phyloP scores from a whole-genome alignment of 768 basidiomycete species.

The Pisolithus sp. region DNA sequence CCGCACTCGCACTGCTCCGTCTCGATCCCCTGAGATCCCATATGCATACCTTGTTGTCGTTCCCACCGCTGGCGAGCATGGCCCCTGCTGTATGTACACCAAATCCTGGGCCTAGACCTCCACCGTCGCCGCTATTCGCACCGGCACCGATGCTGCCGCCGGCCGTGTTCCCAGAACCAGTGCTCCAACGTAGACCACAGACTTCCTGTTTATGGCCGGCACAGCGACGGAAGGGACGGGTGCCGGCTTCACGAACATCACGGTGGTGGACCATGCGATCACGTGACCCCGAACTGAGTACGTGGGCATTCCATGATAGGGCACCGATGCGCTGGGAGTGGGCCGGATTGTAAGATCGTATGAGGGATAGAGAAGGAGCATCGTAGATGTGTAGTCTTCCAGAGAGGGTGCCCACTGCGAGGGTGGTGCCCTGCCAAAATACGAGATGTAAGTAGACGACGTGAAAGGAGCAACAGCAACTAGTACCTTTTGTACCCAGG shows the following conservation, averaged over 20 bases:
- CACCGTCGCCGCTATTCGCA: conserved; percentile 10
- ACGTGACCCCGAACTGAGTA: conserved; percentile 85
- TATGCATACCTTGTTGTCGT: conserved; percentile 98
- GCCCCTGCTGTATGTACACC: conserved; percentile 33
- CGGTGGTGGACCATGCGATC: conserved; percentile 89
- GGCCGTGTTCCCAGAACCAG: conserved; percentile 20
- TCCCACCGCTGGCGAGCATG: conserved; percentile 86
- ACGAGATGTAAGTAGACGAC: not conserved
- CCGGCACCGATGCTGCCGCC: conserved; percentile 8
- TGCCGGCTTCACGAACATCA: conserved; percentile 71
- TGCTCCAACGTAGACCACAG: conserved; percentile 90
- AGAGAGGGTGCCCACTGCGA: conserved; percentile 89
- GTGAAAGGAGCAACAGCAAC: not conserved
- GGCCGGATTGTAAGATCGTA: conserved; percentile 78
- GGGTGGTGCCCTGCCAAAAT: conserved; percentile 57
- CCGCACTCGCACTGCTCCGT: conserved; percentile 23
- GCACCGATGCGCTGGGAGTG: conserved; percentile 89
- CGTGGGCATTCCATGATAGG: conserved; percentile 86
- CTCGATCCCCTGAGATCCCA: conserved; percentile 82
- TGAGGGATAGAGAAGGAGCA: conserved; percentile 63
- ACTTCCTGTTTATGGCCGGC: conserved; percentile 88
- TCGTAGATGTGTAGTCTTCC: conserved; percentile 94
- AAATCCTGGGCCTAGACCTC: conserved; percentile 22
- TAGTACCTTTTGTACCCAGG: conserved; percentile 81
- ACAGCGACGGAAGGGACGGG: conserved; percentile 64